Conservation (phyloP, 2,329 filamentous ascomycete genomes). For the Alternaria sp. region DNA sequence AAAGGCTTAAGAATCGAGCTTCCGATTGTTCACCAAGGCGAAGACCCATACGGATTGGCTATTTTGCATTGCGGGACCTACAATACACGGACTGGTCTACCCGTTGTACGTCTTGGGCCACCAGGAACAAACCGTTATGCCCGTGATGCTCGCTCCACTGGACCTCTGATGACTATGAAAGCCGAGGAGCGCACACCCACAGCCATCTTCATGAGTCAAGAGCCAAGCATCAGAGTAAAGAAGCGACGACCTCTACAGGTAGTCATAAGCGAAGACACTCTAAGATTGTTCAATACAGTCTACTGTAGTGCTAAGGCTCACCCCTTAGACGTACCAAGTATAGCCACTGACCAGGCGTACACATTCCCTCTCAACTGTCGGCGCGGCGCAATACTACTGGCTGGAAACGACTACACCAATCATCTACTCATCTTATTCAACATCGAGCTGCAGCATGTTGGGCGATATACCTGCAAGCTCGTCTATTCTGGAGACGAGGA, state of each 20-base stretch:
- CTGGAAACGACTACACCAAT: too few species aligned
- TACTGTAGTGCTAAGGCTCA: not conserved
- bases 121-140: not conserved
- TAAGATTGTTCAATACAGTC: rapidly evolving
- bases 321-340: not conserved
- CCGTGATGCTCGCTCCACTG: not conserved
- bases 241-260: not conserved
- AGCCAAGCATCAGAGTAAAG: not conserved
- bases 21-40: not conserved
- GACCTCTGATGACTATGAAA: not conserved
- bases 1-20: not conserved
- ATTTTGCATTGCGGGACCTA: not conserved
- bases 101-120: not conserved
- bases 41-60: not conserved
- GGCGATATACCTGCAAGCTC: not conserved
- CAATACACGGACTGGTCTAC: not conserved
- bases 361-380: not conserved
- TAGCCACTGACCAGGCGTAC: not conserved
- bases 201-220: not conserved
- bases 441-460: not conserved
- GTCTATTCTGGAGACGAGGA: not conserved
- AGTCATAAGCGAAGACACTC: not conserved
- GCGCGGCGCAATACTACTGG: not conserved
- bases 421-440: not conserved
- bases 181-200: not conserved